Base-by-base conservation (phyloP, 345 rosid species). In the Brassica incana region DNA sequence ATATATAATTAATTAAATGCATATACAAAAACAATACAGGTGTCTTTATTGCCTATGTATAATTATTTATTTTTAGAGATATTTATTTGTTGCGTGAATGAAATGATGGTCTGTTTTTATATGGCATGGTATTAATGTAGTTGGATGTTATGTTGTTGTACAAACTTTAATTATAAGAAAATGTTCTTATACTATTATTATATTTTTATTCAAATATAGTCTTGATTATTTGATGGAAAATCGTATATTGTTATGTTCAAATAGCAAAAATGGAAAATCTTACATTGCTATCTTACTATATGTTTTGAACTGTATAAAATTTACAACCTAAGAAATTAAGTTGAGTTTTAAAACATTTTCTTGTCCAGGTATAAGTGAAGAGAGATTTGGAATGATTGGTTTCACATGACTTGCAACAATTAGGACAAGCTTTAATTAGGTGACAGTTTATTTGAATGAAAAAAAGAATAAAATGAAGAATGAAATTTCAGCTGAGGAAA, bases 321-420 rank as follows among this genome's bases (percentile, higher is more conserved):
- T 75, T 62, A 35, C 23, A 14, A 48, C 14, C 30, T 25, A 62
- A 45, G 29, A 43, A 23, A 33, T 20, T 36, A 25, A 36, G 32
- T 58, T 16, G 68, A 29, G 48, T 6, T 30, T 59, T 67, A 38
- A 38, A 59, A 5, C 5, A n/a, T 68, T 58, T 76, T 76, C 45
- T 67, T 59, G 9, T 63, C 7, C 25, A 77, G 61, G 38, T 70
- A 62, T 72, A 32, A 29, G 61, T 27, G 66, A 8, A 16, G 67
- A 58, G 72, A 77, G 25, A 60, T 60, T 25, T 11, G 15, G 65
- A 60, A 10, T 60, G 33, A 60, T 60, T 12, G 62, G 65, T 60
- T 60, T 60, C 65, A 60, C 65, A 60, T 60, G 65, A 5, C 64
- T 60, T 23, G 33, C 65, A 23, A 60, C 33, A 60, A 25, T 60